Percentiles rank a stretch among this genome's conserved stretches.
Evolutionary conservation across 805 yeast genomes (phyloP).

Genomic region (Torulaspora indica): DNA sequence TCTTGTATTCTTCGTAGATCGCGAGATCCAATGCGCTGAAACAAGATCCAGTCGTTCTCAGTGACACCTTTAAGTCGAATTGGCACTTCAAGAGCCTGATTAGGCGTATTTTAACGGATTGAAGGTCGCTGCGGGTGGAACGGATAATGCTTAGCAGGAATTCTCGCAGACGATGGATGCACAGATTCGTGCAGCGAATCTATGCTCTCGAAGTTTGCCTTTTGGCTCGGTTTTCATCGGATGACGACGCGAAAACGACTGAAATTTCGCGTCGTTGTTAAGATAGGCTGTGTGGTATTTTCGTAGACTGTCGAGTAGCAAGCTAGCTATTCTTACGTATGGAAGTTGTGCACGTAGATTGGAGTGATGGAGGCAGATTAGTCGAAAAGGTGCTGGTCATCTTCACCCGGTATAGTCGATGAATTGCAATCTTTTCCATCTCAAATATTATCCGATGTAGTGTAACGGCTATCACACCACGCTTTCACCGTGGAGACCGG

Average conservation of each 20-base stretch:
- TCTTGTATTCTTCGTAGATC: neutral
- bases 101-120: neutral
- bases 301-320: too few species aligned
- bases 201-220: too few species aligned
- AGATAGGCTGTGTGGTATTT: too few species aligned
- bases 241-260: neutral
- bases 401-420: too few species aligned
- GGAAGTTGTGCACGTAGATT: neutral
- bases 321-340: too few species aligned
- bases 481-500: conserved; percentile 38
- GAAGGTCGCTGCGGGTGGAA: neutral
- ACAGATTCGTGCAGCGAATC: too few species aligned
- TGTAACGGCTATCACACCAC: conserved; percentile 37
- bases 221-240: too few species aligned
- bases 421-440: neutral
- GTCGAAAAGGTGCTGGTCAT: neutral
- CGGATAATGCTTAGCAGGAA: neutral
- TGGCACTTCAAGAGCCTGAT: too few species aligned
- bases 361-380: neutral
- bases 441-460: conserved; percentile 29
- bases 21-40: neutral
- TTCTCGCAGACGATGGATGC: neutral
- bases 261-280: neutral
- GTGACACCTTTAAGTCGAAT: too few species aligned
- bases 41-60: neutral